Evolutionary conservation across 495 filamentous ascomycete species (phyloP), one percentile per base, ranked within the genome.

Genomic region (Penicillium robsamsonii): DNA sequence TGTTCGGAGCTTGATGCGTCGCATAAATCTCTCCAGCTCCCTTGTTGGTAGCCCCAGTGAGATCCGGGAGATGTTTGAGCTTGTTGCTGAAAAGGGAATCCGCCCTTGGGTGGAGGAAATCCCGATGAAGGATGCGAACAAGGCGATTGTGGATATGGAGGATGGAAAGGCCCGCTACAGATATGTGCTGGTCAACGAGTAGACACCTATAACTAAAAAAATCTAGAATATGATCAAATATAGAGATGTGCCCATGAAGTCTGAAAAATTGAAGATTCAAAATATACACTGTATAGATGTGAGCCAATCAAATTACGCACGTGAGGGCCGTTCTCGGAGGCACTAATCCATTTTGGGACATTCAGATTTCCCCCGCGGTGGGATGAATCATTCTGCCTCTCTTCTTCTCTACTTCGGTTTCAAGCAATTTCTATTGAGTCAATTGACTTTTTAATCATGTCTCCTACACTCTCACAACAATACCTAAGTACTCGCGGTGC

Each of bases 401-500:
- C 41, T 47, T 46, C 43, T 31, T 56, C 58, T 46, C 24, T 49
- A 38, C 8, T 18, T 38, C 45, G 11, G 31, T 27, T 22, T 54
- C 37, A 30, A 50, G 17, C n/a, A 35, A 24, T 40, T 50, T 30
- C 29, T 24, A 7, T 33, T 17, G 7, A 27, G 22, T 41, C 35
- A 51, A 51, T 51, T 51, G 35, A 47, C 22, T 27, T 18, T 38
- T 22, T 10, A 8, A 55, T 17, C 41, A 61, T 61, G 58, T 53
- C 64, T 31, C 60, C 60, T 11, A 64, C 57, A 40, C 45, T 57
- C 0, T 92, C 89, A 18, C 91, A 95, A 67, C 78, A 81, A 60
- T 95, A 93, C 69, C 77, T 94, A 37, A 90, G 86, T 64, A 94
- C 90, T 29, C 79, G 91, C 47, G 91, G 89, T 57, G 89, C 81